A percentile compares a stretch with the other conserved stretches of the same genome.
These are phyloP conservation scores for Boletellus sp. DNA, from an alignment of 768 basidiomycete species.

Conservation along the genomic window DNA sequence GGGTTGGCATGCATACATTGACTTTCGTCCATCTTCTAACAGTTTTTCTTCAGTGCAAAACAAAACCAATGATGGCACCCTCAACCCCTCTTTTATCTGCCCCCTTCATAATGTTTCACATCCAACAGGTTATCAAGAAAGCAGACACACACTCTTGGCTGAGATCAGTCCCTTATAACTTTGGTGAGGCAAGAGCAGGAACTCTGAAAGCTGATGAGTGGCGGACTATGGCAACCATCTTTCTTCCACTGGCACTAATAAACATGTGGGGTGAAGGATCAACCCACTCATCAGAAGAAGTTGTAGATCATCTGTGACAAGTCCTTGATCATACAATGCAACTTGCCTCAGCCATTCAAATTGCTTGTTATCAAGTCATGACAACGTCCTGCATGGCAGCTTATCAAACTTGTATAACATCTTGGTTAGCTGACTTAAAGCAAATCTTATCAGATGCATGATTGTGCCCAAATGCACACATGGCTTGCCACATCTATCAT, in stretches of 20 bases:
- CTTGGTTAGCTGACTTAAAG: no score
- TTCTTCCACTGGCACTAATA: neutral
- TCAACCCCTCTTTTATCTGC: no score
- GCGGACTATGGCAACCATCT: neutral
- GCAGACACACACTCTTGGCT: neutral
- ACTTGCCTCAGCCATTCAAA: neutral
- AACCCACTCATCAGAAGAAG: neutral
- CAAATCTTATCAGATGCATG: no score
- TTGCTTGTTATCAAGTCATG: no score
- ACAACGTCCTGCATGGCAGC: neutral
- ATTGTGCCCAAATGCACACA: neutral
- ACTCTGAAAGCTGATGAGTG: constrained; percentile 5
- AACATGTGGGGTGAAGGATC: neutral
- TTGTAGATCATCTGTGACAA: no score
- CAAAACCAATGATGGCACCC: no score
- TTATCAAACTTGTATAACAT: neutral
- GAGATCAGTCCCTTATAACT: neutral
- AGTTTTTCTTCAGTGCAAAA: no score
- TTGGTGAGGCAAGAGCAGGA: neutral
- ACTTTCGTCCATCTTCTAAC: no score
- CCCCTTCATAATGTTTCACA: no score
- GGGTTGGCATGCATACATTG: no score
- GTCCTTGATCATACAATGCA: neutral
- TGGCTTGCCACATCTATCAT: neutral
- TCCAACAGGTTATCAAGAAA: no score